A percentile compares a stretch with the other conserved stretches of the same genome.
Conservation (phyloP, 306 rosid species). For the Rosa multiflora region DNA sequence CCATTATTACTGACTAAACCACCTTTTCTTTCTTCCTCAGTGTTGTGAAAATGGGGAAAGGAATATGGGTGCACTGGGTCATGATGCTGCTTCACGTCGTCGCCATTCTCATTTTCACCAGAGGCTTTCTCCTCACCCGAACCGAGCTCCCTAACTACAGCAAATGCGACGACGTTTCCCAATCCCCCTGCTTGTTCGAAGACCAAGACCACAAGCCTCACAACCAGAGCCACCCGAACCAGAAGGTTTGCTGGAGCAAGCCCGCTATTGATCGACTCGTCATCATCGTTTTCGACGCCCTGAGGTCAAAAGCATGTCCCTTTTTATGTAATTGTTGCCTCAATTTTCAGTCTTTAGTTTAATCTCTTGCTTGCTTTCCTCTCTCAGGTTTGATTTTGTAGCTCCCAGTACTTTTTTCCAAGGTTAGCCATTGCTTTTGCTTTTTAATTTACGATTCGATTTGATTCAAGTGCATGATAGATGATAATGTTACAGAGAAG, state of each 20-base stretch:
- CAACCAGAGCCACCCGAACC: slow-evolving; percentile 12
- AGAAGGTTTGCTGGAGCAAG: slow-evolving; percentile 65
- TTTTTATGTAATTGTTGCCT: neutral
- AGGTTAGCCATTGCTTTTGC: slow-evolving; percentile 42
- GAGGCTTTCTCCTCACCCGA: slow-evolving; percentile 85
- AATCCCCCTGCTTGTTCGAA: slow-evolving; percentile 56
- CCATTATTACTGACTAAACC: neutral
- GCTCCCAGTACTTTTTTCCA: slow-evolving; percentile 84
- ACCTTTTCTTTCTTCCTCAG: neutral
- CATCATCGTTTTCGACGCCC: slow-evolving; percentile 76
- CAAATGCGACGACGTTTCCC: slow-evolving; percentile 61
- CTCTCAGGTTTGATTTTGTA: slow-evolving; percentile 79
- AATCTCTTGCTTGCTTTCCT: neutral
- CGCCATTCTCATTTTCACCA: slow-evolving; percentile 68
- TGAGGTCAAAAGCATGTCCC: slow-evolving; percentile 39
- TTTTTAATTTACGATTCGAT: neutral
- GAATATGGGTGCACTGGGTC: slow-evolving; percentile 62
- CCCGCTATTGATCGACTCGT: slow-evolving; percentile 63
- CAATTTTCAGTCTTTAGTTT: neutral
- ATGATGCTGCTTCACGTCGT: slow-evolving; percentile 54
- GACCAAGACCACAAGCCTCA: neutral
- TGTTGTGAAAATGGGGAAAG: slow-evolving; percentile 21
- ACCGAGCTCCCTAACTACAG: slow-evolving; percentile 87
- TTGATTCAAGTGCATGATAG: slow-evolving; percentile 7
- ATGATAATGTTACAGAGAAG: slow-evolving; percentile 39